A percentile compares a stretch with the other conserved stretches of the same genome.
Evolutionary conservation across 163 green algal genomes (phyloP).

Genomic region (Volvox carteri): DNA sequence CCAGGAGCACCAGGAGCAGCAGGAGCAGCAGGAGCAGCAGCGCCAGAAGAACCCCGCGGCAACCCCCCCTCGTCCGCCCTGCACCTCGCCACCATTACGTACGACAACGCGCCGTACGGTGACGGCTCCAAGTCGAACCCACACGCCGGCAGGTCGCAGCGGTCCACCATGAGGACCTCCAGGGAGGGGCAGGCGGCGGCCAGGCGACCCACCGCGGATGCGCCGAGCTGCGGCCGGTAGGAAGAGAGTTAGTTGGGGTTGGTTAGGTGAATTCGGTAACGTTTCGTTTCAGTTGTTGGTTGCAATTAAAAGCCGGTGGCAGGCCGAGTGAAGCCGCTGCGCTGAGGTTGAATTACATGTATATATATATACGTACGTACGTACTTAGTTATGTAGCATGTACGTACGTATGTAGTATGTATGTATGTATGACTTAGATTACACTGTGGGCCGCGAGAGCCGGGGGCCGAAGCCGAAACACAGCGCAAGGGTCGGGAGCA

Average conservation of each 20-base stretch:
- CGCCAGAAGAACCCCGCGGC: background rate
- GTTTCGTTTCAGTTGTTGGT: no score
- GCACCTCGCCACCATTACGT: constrained; percentile 37
- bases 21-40: background rate
- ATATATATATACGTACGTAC: no score
- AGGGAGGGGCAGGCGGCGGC: constrained; percentile 7
- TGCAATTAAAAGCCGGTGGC: no score
- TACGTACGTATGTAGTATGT: no score
- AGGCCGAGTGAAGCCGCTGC: no score
- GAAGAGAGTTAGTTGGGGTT: background rate
- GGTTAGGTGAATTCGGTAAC: no score
- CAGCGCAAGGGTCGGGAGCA: no score
- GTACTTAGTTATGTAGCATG: no score
- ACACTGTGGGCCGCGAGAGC: no score
- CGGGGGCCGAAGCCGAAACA: no score
- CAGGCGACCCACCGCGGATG: background rate
- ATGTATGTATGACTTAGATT: no score
- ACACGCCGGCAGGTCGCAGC: constrained; percentile 23
- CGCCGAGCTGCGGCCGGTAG: background rate
- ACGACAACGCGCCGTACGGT: constrained; percentile 31
- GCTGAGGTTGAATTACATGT: no score
- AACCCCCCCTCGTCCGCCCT: background rate
- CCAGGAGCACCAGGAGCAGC: background rate
- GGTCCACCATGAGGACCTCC: constrained; percentile 42
- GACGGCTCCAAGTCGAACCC: background rate